Evolutionary conservation across 2,329 filamentous ascomycete genomes (phyloP).

Genomic region (Neonectria punicea): DNA sequence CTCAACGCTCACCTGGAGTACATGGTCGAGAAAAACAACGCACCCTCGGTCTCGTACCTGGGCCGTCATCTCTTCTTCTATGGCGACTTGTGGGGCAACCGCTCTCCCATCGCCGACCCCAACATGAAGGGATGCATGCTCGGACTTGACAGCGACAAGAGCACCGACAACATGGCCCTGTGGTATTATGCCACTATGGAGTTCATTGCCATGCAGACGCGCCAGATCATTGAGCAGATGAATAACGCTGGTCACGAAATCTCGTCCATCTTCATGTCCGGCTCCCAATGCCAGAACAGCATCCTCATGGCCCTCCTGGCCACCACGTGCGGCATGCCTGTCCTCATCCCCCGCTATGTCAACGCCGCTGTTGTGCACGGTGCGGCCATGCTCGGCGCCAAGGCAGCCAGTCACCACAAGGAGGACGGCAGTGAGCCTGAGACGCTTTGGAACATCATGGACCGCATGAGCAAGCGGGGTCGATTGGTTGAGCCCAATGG

Average conservation of each 20-base stretch:
- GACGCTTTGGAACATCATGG: conserved; percentile 96
- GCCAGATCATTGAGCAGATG: conserved; percentile 95
- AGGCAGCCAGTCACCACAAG: conserved; percentile 86
- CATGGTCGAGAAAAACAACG: conserved; percentile 73
- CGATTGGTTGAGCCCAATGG: conserved; percentile 81
- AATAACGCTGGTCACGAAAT: conserved; percentile 90
- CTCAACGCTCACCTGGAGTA: conserved; percentile 87
- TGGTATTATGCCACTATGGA: conserved; percentile 98
- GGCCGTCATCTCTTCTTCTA: conserved; percentile 98
- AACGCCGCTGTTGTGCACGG: conserved; percentile 96
- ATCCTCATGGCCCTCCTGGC: conserved; percentile 93
- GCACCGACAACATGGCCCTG: conserved; percentile 85
- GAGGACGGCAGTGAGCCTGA: conserved; percentile 77
- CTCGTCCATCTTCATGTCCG: conserved; percentile 97
- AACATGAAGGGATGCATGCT: conserved; percentile 93
- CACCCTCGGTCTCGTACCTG: conserved; percentile 84
- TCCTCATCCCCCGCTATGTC: conserved; percentile 92
- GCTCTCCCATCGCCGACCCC: conserved; percentile 90
- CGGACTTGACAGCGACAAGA: conserved; percentile 87
- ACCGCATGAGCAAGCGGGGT: conserved; percentile 94
- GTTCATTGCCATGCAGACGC: conserved; percentile 96
- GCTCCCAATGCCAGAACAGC: conserved; percentile 95
- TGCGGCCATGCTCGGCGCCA: conserved; percentile 97
- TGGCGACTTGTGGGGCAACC: conserved; percentile 96
- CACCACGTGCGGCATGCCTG: conserved; percentile 90